Evolutionary conservation across 2,329 filamentous ascomycete genomes (phyloP), one percentile per base, ranked within the genome.

Genomic region (Sphaerostilbella broomeana): DNA sequence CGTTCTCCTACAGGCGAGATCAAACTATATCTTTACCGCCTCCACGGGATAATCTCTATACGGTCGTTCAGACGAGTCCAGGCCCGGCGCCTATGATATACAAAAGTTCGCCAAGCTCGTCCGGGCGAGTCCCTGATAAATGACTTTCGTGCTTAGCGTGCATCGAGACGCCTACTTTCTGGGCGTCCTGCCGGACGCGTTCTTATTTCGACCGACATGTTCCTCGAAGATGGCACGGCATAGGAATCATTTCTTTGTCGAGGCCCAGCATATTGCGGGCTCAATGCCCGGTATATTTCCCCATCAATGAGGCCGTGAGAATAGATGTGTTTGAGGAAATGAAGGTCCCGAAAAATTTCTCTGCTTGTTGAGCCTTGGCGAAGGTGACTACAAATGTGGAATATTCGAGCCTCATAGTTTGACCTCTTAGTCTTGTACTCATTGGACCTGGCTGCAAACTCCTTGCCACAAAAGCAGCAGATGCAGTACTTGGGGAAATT

Each of bases 401-500:
- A 20, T 69, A 78, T 70, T 2, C 74, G 64, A 1, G 46, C 13
- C 0, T 42, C 21, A 39, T 68, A 72, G 22, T 59, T 49, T 3
- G 37, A 30, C n/a, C 34, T 30, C 8, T 35, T 44, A 12, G 51
- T 47, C 0, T 42, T 45, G 1, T 37, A 35, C 2, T 7, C 32
- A 0, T 31, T 36, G 0, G 46, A 31, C 1, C 28, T 33, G 3
- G 57, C 46, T 5, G 49, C 47, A 40, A 69, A 72, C 0, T 21
- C 11, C 0, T 51, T 31, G 38, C 68, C 58, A 48, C 75, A 79
- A 43, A 73, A 77, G 64, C 67, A 73, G 48, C 75, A 79, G 0
- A 62, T 38, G 4, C 60, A 59, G 9, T 47, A 47, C 0, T 9
- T 7, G 0, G 72, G 72, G 5, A 66, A 62, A 0, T 13, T 40